Base-by-base conservation (phyloP, 768 basidiomycete species). In the Dacryopinax spathularia region DNA sequence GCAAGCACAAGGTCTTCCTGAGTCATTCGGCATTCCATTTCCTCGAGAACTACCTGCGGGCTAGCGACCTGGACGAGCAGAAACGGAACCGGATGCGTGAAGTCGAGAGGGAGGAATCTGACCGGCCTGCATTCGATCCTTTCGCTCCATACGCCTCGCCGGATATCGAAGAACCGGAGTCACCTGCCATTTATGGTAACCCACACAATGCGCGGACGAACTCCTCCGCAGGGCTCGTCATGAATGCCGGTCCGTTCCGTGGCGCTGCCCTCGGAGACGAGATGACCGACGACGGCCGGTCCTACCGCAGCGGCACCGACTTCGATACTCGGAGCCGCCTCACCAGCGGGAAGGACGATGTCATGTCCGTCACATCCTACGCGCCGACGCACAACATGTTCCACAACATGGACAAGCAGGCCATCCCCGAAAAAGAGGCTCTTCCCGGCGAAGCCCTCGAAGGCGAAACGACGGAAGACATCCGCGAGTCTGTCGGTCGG, bases 301-400 rank as follows among this genome's bases (percentile, higher is more conserved):
- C 88, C 0, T 74, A 87, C 60, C 81, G 81, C 13, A 84, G 82
- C 33, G 66, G 67, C 20, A 88, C 90, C 44, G 91, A 91, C 63
- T 90, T 82, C 66, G 91, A 93, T 68, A 84, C 83, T 7, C 83
- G 85, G 6, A 91, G 86, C 69, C 80, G 86, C 62, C 81, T 88
- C 61, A 90, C 89, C 0, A 87, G 84, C 62, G 82, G 88, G 66
- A 82, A 85, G 31, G 89, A 89, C 65, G 90, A 92, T 43, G 81
- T 85, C 0, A 79, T 79, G 48, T 91, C 89, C 0, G 89, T 89
- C 2, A 93, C 96, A 71, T 89, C 88, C 0, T 97, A 96, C 69
- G 94, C 93, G 0, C 94, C 94, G 0, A 92, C 90, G 0, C 77
- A 91, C 33, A 96, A 96, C 69, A 97, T 96, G 94, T 96, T 97